Evolutionary conservation across 2,329 filamentous ascomycete genomes (phyloP), one percentile per base, ranked within the genome.

Genomic region (Paracorniculantispora psalliotae): DNA sequence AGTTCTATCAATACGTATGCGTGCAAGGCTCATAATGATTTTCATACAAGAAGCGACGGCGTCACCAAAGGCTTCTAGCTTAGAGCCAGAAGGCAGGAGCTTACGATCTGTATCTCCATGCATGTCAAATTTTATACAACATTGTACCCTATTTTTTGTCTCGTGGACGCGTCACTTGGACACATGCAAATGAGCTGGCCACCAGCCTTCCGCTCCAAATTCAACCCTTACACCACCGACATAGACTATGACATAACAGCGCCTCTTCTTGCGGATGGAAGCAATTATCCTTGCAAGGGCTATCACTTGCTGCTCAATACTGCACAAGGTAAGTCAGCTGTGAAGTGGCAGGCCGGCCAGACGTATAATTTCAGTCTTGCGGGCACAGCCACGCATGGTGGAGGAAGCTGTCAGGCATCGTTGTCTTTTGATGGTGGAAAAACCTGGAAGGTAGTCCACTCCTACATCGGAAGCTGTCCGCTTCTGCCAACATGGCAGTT

Each of bases 251-350:
- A 82, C 66, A 90, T 91, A 76, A 90, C 85, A 41, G 78, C 80
- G 17, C 90, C 90, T 2, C 79, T 94, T 48, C 68, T 73, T 2
- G 68, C 77, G 19, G 76, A 79, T 61, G 87, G 87, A 23, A 77
- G 78, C 60, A 81, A 92, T 72, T 94, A 84, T 71, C 87, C 90
- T 4, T 94, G 90, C 82, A 92, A 92, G 77, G 86, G 87, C 63
- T 78, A 78, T 68, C 77, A 81, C 49, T 71, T 68, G 48, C 73
- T 80, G 44, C 66, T 83, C 28, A 80, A 78, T 65, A 79, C 78
- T 28, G 56, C 72, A 10, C 72, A 74, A 48, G 83, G 84, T 63
- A 71, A 75, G n/a, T 72, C 83, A 3, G 81, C 85, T n/a, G 83
- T 81, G 28, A 83, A 78, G 21, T 92, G 88, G 71, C 70, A 74